Base-by-base conservation (phyloP, 1,284 basidiomycete genomes). In the Rhodofomes roseus region DNA sequence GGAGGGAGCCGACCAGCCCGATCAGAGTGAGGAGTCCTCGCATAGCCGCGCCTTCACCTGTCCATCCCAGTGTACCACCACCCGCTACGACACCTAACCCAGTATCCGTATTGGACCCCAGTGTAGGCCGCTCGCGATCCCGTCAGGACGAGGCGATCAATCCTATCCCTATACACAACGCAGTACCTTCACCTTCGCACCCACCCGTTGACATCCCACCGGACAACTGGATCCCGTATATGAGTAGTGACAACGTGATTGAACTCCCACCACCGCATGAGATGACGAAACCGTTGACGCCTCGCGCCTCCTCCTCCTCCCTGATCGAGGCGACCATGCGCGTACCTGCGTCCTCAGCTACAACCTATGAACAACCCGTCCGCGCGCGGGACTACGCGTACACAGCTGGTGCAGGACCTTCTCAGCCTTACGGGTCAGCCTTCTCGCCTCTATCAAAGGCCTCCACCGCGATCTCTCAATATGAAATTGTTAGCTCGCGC, bases 191-290 rank as follows among this genome's bases (percentile, higher is more conserved):
- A 1, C 66, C 65, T 4, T 31, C 41, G 18, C 72, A 65, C 40
- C 67, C 64, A n/a, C 63, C 61, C 0, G 58, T 71, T 23, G 65
- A 63, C 14, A 57, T 68, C 20, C 73, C 70, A 0, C 73, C 73
- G 0, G 79, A 81, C 36, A 70, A 69, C 50, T 79, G 70, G 72
- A 79, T 81, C n/a, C 79, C 78, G 0, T 70, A 64, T 44, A 72
- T 73, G 5, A 68, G 74, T 54, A 52, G 55, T 2, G 62, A 67
- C 27, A 61, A 65, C 36, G 60, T 62, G 22, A 76, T 79, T n/a
- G 52, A 23, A 11, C 37, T 81, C 1, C 79, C 76, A 22, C 71
- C 76, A 0, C 77, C 79, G 2, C 73, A 77, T 58, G 74, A 71
- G 59, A 60, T 77, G 9, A 68, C 69, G 4, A 60, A 67, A 1